Conservation (phyloP, 495 filamentous ascomycete species). For the Sabuloglossum arenarium region DNA sequence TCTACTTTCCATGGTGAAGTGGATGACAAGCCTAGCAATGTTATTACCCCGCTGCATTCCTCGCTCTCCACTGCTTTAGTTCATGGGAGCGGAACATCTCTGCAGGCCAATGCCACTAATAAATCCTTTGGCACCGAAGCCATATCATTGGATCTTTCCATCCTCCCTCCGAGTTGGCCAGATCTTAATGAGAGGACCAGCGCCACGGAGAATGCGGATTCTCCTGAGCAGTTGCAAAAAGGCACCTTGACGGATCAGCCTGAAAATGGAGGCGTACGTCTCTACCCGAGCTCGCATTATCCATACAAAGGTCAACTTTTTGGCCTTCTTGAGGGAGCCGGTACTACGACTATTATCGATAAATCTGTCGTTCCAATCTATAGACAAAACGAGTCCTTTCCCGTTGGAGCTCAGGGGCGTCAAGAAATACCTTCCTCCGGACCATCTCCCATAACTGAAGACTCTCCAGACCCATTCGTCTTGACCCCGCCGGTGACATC, state of each 20-base stretch:
- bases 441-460: not conserved
- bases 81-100: too few species aligned
- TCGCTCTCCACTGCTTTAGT: too few species aligned
- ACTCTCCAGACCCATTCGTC: not conserved
- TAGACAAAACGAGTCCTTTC: not conserved
- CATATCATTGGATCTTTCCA: not conserved
- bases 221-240: not conserved
- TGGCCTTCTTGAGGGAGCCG: not conserved
- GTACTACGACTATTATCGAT: not conserved
- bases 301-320: not conserved
- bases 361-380: not conserved
- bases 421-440: not conserved
- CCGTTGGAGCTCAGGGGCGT: not conserved
- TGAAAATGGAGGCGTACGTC: not conserved
- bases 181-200: not conserved
- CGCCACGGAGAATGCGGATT: not conserved
- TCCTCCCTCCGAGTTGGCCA: not conserved
- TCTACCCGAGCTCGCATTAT: not conserved
- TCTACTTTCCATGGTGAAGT: not conserved
- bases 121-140: not conserved
- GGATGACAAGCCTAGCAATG: not conserved
- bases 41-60: not conserved
- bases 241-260: not conserved
- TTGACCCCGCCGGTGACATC: not conserved
- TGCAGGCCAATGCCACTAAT: not conserved